These are phyloP conservation scores for Phytophthora pistaciae DNA, from an alignment of 352 stramenopile species.

Conservation along the genomic window DNA sequence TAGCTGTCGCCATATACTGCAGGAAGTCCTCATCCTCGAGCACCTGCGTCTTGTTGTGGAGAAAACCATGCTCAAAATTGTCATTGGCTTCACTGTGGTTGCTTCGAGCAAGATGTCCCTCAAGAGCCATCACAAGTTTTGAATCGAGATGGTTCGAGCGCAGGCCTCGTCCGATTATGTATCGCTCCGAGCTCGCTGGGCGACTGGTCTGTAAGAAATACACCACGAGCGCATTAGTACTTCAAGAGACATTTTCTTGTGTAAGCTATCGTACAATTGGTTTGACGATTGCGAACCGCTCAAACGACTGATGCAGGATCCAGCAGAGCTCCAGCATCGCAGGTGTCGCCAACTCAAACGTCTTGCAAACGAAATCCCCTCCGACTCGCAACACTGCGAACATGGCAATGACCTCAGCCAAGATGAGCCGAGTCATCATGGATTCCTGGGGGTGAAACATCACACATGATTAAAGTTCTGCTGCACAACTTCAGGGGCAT, in stretches of 20 bases:
- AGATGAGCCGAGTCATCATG: slow-evolving; percentile 67
- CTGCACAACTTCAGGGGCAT: background rate
- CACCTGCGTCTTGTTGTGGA: slow-evolving; percentile 26
- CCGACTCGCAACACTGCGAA: slow-evolving; percentile 49
- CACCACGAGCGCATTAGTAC: slow-evolving; percentile 3
- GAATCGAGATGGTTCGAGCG: slow-evolving; percentile 20
- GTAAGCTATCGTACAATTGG: slow-evolving; percentile 39
- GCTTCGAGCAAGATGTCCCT: slow-evolving; percentile 32
- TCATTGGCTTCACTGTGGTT: background rate
- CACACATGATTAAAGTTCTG: background rate
- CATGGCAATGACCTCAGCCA: slow-evolving; percentile 73
- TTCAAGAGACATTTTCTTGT: no score
- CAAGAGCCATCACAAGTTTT: slow-evolving; percentile 36
- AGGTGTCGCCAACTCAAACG: slow-evolving; percentile 74
- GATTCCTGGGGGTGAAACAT: slow-evolving; percentile 48
- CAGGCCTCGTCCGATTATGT: slow-evolving; percentile 58
- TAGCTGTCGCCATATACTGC: slow-evolving; percentile 50
- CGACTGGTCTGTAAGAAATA: slow-evolving; percentile 66
- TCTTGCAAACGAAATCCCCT: slow-evolving; percentile 84
- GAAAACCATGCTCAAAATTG: slow-evolving; percentile 15
- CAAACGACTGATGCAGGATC: slow-evolving; percentile 72
- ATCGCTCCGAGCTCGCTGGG: slow-evolving; percentile 83
- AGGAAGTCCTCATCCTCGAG: slow-evolving; percentile 46
- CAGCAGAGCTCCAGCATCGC: slow-evolving; percentile 73
- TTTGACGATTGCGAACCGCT: slow-evolving; percentile 73